phyloP scores from a whole-genome alignment of 768 basidiomycete species.

The Xerocomus potaroensis region DNA sequence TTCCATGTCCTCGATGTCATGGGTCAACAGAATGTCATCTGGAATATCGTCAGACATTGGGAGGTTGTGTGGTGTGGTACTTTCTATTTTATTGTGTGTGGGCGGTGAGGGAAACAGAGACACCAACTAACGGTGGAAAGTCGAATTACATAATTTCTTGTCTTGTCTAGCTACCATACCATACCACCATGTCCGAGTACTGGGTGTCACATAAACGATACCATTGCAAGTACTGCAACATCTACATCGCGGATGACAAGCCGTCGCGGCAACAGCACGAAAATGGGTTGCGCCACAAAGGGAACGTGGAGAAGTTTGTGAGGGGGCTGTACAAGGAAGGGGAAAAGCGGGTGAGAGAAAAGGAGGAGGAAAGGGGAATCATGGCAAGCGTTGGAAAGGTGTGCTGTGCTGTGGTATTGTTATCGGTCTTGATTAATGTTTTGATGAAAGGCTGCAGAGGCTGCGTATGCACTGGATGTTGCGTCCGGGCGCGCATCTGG shows the following conservation, averaged over 20 bases:
- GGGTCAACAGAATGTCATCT: conserved; percentile 12
- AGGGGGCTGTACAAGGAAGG: conserved; percentile 90
- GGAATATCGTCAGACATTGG: conserved; percentile 12
- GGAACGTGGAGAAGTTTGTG: conserved; percentile 90
- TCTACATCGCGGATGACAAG: conserved; percentile 94
- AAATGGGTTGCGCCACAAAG: conserved; percentile 89
- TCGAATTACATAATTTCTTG: conserved; percentile 19
- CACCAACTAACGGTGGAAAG: no score
- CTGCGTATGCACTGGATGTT: conserved; percentile 75
- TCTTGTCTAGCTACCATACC: no score
- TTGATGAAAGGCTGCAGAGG: conserved; percentile 63
- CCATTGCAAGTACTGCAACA: conserved; percentile 96
- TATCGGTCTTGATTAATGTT: neutral
- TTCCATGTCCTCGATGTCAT: conserved; percentile 30
- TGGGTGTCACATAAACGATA: conserved; percentile 94
- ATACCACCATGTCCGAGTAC: conserved; percentile 73
- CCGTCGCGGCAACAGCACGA: conserved; percentile 92
- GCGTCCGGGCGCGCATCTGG: conserved; percentile 53
- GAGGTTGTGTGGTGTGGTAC: neutral
- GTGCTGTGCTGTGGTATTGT: neutral
- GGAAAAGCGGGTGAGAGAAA: conserved; percentile 80
- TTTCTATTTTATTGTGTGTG: neutral
- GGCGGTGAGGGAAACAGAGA: no score
- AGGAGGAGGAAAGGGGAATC: conserved; percentile 81
- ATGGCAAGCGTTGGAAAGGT: conserved; percentile 86